Base-by-base conservation (phyloP, 148 eudicot genomes). In the Diospyros kaki region DNA sequence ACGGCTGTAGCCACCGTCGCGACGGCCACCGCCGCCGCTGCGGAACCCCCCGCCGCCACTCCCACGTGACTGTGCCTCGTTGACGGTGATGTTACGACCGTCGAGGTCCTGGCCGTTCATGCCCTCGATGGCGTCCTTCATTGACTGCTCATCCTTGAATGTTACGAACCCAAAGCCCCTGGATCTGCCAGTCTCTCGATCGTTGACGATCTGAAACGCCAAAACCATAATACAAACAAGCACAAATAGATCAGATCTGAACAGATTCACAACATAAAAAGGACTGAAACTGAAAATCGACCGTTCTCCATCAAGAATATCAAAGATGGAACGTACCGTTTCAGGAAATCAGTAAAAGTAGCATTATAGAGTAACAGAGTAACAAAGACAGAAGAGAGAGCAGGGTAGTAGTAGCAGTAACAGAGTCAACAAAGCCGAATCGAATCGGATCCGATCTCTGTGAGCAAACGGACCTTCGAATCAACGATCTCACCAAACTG, bases 251-350 rank as follows among this genome's bases (percentile, higher is more conserved):
- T 43, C 58, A 78, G 68, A 80, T 79, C 70, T 17, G 62, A 4
- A 1, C 59, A 81, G 72, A 81, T 74, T 62, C 12, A 52, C 41
- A 17, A 64, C 42, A 1, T 1, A 65, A 10, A 44, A 14, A 38
- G 38, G 41, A 62, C 0, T 1, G 3, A 70, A 73, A 65, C 52
- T 42, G 5, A 66, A 73, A 77, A 71, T 75, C 77, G 68, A 85
- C 81, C 84, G 82, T 77, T 84, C 92, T 81, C 83, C 86, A 74
- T 78, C 84, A 73, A 52, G 73, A 75, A 75, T 55, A 64, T 72
- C 65, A 79, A 83, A 82, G 88, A 83, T 75, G 28, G 92, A 84
- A 88, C 98, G 91, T 94, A 94, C 98, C 98, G 94, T 87, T 84
- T 75, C 79, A 66, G 78, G 83, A 87, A 87, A 83, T 74, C 83